Evolutionary conservation across 2,329 filamentous ascomycete genomes (phyloP).

Genomic region (Fusarium acutatum): DNA sequence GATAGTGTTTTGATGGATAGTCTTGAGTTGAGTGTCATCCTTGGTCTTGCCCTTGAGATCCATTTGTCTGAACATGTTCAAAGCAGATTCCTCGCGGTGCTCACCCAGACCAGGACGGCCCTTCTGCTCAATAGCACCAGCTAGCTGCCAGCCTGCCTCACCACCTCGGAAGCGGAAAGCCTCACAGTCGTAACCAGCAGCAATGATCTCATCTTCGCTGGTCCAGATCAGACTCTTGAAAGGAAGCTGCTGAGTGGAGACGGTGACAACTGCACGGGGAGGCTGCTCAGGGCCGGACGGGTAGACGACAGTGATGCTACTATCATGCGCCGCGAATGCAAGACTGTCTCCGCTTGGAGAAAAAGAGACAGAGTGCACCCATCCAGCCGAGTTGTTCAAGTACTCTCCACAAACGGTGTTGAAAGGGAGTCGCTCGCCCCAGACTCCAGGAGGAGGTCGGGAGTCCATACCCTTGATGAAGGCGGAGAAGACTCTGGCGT

Average conservation of each 20-base stretch:
- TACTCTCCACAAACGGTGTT: constrained; percentile 98
- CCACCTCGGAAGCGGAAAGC: constrained; percentile 88
- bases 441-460: constrained; percentile 84
- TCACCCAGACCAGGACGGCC: constrained; percentile 67
- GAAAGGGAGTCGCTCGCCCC: constrained; percentile 96
- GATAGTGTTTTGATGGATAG: constrained; percentile 96
- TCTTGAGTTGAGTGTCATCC: constrained; percentile 94
- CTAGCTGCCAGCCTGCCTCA: constrained; percentile 82
- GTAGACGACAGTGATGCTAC: constrained; percentile 96
- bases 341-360: constrained; percentile 92
- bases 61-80: constrained; percentile 99
- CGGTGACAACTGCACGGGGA: constrained; percentile 86
- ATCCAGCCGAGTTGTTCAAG: constrained; percentile 94
- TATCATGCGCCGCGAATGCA: constrained; percentile 94
- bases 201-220: constrained; percentile 90
- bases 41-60: constrained; percentile 93
- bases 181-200: constrained; percentile 90
- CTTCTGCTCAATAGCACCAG: constrained; percentile 82
- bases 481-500: constrained; percentile 91
- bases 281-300: constrained; percentile 90
- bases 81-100: constrained; percentile 84
- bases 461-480: constrained; percentile 96
- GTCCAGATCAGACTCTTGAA: constrained; percentile 96
- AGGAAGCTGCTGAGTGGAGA: constrained; percentile 88
- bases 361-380: constrained; percentile 94